These are phyloP conservation scores for Viola pubescens DNA, from an alignment of 441 rosid species.

Conservation along the genomic window DNA sequence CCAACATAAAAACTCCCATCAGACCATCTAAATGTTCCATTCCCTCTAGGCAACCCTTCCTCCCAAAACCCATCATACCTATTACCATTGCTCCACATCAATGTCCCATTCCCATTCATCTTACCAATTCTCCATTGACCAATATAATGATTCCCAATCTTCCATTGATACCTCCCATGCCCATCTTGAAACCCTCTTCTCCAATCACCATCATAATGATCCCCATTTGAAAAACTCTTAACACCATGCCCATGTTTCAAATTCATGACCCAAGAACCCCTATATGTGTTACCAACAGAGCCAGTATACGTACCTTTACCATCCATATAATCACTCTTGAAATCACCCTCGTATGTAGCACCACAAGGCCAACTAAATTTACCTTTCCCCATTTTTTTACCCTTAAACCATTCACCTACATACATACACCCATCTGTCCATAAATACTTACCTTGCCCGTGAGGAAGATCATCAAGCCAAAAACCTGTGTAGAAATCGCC, in stretches of 20 bases:
- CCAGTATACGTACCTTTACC: constrained; percentile 85
- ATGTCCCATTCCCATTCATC: constrained; percentile 72
- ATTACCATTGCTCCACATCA: constrained; percentile 73
- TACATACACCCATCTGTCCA: constrained; percentile 97
- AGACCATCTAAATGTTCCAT: constrained; percentile 64
- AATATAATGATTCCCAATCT: constrained; percentile 56
- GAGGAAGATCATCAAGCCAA: constrained; percentile 57
- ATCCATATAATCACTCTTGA: too few species aligned
- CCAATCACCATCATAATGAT: constrained; percentile 87
- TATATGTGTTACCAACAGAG: constrained; percentile 53
- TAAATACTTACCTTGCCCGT: constrained; percentile 76
- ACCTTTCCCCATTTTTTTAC: constrained; percentile 80
- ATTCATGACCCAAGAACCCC: constrained; percentile 85
- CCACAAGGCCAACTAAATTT: constrained; percentile 92
- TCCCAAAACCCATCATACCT: constrained; percentile 94
- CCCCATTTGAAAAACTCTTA: constrained; percentile 58
- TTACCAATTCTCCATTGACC: constrained; percentile 79
- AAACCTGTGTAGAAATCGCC: constrained; percentile 84
- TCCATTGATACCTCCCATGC: constrained; percentile 85
- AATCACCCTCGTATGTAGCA: constrained; percentile 91
- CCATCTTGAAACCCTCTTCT: constrained; percentile 79
- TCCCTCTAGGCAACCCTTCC: constrained; percentile 78
- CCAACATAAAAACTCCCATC: constrained; percentile 87
- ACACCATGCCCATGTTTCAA: constrained; percentile 76
- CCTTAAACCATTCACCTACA: constrained; percentile 76